phyloP scores from a whole-genome alignment of 805 yeast genomes.

The Teunomyces funiuensis region DNA sequence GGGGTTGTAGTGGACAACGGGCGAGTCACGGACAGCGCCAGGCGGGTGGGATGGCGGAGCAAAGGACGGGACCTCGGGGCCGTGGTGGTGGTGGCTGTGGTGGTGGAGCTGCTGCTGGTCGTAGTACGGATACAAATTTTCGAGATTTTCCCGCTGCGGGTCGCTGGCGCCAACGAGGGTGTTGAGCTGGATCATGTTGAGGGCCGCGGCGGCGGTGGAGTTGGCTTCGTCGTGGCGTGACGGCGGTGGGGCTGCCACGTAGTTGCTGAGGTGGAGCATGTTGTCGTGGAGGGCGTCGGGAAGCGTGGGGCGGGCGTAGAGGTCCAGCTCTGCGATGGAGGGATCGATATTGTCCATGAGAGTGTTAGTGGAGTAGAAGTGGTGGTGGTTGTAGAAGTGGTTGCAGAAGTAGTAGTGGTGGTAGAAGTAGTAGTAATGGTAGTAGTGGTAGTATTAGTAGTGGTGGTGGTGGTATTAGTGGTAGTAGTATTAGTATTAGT shows the following conservation, averaged over 20 bases:
- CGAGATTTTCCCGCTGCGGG: constrained; percentile 1
- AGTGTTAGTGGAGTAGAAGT: neutral
- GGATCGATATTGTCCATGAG: constrained; percentile 20
- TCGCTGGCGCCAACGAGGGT: constrained; percentile 9
- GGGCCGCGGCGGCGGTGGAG: constrained; percentile 18
- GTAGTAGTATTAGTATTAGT: no score
- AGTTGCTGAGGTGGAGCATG: constrained; percentile 17
- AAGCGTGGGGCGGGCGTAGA: constrained; percentile 11
- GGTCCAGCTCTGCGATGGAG: constrained; percentile 17
- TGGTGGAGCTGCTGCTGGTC: neutral
- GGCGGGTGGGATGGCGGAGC: neutral
- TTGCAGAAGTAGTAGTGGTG: no score
- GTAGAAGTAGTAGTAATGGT: no score
- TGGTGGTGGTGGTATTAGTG: no score
- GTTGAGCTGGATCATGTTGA: constrained; percentile 21
- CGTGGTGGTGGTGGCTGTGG: neutral
- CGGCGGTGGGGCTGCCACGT: constrained; percentile 10
- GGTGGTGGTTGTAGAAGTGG: neutral
- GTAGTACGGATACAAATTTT: constrained; percentile 4
- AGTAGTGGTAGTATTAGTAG: no score
- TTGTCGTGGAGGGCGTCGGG: constrained; percentile 7
- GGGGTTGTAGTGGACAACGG: constrained; percentile 33
- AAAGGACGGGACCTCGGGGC: neutral
- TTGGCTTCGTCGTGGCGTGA: constrained; percentile 7
- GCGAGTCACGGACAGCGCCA: constrained; percentile 3